phyloP scores from a whole-genome alignment of 106 monocot genomes.

The Apostasia shenzhenica region DNA sequence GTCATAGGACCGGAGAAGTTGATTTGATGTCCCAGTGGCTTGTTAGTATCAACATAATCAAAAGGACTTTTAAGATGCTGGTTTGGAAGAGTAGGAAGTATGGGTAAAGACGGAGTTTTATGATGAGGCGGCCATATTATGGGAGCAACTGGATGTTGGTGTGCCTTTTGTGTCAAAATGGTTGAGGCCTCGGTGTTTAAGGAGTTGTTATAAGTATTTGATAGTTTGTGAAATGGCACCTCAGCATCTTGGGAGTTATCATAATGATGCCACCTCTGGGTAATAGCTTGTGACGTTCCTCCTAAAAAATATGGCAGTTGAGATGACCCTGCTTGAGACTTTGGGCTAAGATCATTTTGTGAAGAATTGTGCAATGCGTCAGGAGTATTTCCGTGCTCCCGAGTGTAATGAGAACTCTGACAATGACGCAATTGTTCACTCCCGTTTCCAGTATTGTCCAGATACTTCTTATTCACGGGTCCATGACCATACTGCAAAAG shows the following conservation, averaged over 20 bases:
- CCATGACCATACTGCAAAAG: conserved; percentile 48
- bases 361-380: conserved; percentile 20
- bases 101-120: conserved; percentile 37
- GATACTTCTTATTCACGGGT: conserved; percentile 33
- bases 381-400: conserved; percentile 29
- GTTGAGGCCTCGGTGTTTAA: conserved; percentile 16
- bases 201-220: conserved; percentile 21
- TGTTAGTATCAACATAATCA: conserved; percentile 31
- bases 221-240: conserved; percentile 21
- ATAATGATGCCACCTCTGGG: conserved; percentile 25
- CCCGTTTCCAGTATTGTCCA: conserved; percentile 15
- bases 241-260: conserved; percentile 24
- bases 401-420: conserved; percentile 23
- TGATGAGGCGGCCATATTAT: conserved; percentile 33
- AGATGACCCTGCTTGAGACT: conserved; percentile 26
- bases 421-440: conserved; percentile 15
- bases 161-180: conserved; percentile 25
- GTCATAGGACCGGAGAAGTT: conserved; percentile 12
- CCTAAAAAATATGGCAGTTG: conserved; percentile 20
- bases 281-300: conserved; percentile 13
- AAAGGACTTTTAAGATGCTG: conserved; percentile 19
- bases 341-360: conserved; percentile 31
- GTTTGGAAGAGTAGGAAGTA: conserved; percentile 24
- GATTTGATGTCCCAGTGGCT: conserved; percentile 20
- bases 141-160: conserved; percentile 18